Evolutionary conservation across 2,329 filamentous ascomycete species (phyloP), one percentile per base, ranked within the genome.

Genomic region (Hypomyces rosellus): DNA sequence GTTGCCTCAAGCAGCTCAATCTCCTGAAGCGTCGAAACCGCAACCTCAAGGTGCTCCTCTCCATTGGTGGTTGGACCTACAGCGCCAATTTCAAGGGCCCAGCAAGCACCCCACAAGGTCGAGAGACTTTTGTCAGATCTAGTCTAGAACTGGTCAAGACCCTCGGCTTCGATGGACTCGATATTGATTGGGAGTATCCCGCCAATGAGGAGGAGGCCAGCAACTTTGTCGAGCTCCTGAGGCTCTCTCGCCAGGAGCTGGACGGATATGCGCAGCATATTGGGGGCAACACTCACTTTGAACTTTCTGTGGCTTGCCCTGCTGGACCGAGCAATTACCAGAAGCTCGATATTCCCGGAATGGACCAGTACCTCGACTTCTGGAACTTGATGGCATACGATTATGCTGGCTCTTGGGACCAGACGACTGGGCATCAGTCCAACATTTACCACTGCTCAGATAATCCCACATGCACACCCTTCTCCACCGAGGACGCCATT

Each of bases 11-110:
- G 73, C 89, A 96, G 70, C 79, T 96, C 34, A 89, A 88, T 65
- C 74, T 96, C 1, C 78, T 91, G 42, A 96, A 96, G 74, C 81
- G 82, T 56, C 75, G 78, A 54, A 88, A 96, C 67, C 85, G 89
- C 44, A 84, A 91, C 58, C 75, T 96, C 54, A 96, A 96, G 67
- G 74, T 93, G 3, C 76, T 96, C 12, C 78, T 96, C 4, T 90
- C 86, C 48, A 88, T 96, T 54, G 91, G 91, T 54, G 92, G 92
- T 46, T 96, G 90, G 90, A 95, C 90, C 0, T 96, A 95, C 67
- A 88, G 85, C 55, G 74, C 80, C 66, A 93, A 95, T 71, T 95
- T 96, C 68, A 77, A 80, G n/a, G 72, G 70, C 25, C 86, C 89
- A 0, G 85, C 86, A 1, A 86, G 86, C 39, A 89, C 86, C 0